Percentiles rank a stretch among this genome's conserved stretches.
Evolutionary conservation across 306 rosid genomes (phyloP).

Genomic region (Phaseolus lunatus): DNA sequence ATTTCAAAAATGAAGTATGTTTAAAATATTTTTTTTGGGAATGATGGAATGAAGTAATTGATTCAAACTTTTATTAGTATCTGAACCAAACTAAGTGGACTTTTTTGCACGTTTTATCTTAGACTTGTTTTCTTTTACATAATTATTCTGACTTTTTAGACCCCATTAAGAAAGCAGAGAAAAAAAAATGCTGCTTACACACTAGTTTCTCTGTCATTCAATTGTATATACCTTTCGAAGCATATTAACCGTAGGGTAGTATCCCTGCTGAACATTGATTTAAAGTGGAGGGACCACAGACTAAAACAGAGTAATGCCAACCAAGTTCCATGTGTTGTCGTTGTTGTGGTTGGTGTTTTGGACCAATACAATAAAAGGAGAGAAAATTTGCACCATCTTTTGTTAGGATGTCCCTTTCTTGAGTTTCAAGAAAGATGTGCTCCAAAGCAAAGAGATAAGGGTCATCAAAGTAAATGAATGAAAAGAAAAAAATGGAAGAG

Average conservation of each 20-base stretch:
- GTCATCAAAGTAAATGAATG: not conserved
- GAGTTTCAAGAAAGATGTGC: not conserved
- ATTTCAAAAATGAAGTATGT: too few species aligned
- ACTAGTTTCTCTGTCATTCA: not conserved
- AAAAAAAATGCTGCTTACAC: not conserved
- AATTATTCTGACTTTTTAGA: not conserved
- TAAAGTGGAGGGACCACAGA: conserved; percentile 1
- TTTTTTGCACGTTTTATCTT: not conserved
- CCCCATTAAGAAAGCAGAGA: not conserved
- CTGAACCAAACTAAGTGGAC: not conserved
- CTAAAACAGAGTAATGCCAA: not conserved
- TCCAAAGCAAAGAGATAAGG: not conserved
- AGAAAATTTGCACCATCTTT: not conserved
- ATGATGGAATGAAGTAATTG: too few species aligned
- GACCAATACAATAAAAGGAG: not conserved
- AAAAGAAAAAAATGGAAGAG: not conserved
- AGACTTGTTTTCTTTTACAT: not conserved
- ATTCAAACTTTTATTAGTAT: too few species aligned
- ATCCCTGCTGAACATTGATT: not conserved
- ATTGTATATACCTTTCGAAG: not conserved
- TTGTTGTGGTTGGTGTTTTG: not conserved
- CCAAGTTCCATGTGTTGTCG: not conserved
- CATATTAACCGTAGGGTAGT: not conserved
- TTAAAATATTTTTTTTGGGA: too few species aligned
- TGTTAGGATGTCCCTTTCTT: conserved; percentile 17